Conservation (phyloP, 768 basidiomycete genomes). For the Psilocybe cyanescens region DNA sequence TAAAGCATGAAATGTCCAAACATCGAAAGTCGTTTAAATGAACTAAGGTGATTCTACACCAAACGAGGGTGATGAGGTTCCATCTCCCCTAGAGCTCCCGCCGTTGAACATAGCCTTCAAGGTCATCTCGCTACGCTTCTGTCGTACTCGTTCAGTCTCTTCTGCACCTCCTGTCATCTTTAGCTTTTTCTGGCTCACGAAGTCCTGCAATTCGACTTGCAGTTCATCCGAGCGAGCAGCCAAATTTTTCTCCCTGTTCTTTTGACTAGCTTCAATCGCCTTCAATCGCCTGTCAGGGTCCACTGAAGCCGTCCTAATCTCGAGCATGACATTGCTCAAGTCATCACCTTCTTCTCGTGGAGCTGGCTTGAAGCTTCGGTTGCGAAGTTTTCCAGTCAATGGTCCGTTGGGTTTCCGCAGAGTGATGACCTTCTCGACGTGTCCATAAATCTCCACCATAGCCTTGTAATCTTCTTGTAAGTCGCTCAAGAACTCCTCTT, state of each 20-base stretch:
- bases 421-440: conserved; percentile 88
- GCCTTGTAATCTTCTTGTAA: conserved; percentile 92
- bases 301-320: conserved; percentile 81
- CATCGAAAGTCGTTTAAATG: not conserved
- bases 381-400: conserved; percentile 35
- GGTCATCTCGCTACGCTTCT: conserved; percentile 81
- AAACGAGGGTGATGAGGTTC: conserved; percentile 19
- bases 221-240: conserved; percentile 80
- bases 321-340: conserved; percentile 82
- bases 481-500: conserved; percentile 89
- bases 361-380: conserved; percentile 60
- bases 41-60: conserved; percentile 18
- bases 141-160: conserved; percentile 86
- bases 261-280: conserved; percentile 91
- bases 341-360: conserved; percentile 70
- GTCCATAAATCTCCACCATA: conserved; percentile 82
- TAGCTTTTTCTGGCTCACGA: conserved; percentile 86
- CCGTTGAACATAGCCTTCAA: conserved; percentile 85
- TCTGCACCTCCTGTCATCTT: conserved; percentile 96
- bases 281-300: conserved; percentile 87
- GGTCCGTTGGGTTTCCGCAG: conserved; percentile 53
- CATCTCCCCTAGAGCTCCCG: conserved; percentile 12
- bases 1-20: conserved; percentile 7
- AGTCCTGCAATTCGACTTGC: conserved; percentile 81
- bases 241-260: conserved; percentile 76